phyloP scores from a whole-genome alignment of 2,329 filamentous ascomycete genomes.

The Didymella pinodella region DNA sequence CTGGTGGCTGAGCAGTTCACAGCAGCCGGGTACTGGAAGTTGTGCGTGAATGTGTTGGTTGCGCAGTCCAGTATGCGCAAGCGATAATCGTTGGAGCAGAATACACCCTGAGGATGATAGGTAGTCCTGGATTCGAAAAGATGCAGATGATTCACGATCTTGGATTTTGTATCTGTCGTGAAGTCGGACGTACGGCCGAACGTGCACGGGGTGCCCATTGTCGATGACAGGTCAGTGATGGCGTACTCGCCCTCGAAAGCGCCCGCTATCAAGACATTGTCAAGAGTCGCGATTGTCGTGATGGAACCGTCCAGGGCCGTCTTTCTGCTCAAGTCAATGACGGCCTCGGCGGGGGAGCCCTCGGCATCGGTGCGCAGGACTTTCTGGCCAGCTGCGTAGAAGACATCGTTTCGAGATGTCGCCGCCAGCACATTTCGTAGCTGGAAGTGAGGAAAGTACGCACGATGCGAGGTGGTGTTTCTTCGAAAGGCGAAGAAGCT shows the following conservation, averaged over 20 bases:
- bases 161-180: constrained; percentile 58
- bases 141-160: constrained; percentile 67
- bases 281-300: constrained; percentile 61
- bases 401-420: constrained; percentile 62
- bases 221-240: constrained; percentile 54
- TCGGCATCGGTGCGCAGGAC: constrained; percentile 60
- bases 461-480: constrained; percentile 59
- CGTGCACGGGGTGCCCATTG: constrained; percentile 44
- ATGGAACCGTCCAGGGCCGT: constrained; percentile 54
- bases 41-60: constrained; percentile 65
- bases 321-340: constrained; percentile 60
- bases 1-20: constrained; percentile 78
- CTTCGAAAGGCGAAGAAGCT: constrained; percentile 58
- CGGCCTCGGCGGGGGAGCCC: constrained; percentile 51
- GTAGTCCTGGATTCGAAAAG: constrained; percentile 58
- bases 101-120: constrained; percentile 60
- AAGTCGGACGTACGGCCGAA: constrained; percentile 59
- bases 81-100: constrained; percentile 65
- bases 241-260: constrained; percentile 67
- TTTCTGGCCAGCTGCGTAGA: constrained; percentile 59
- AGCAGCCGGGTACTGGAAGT: constrained; percentile 65
- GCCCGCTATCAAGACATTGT: constrained; percentile 62
- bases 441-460: constrained; percentile 66
- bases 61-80: constrained; percentile 63
- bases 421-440: constrained; percentile 65